phyloP scores from a whole-genome alignment of 2,329 filamentous ascomycete species.

The Exophiala sp. region DNA sequence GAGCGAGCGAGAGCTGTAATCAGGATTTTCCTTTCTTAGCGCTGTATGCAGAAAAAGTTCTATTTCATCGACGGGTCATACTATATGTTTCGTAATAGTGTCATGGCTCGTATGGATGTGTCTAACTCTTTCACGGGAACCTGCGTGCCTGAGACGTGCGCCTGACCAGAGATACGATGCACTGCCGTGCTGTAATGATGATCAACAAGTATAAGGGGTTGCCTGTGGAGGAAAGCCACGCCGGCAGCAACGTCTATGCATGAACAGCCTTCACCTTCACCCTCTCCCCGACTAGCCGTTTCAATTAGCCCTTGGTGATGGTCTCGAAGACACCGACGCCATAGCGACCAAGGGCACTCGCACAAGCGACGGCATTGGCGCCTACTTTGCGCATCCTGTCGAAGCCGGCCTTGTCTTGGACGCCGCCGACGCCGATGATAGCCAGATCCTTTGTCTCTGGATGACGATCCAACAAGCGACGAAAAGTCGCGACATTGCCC shows the following conservation, averaged over 20 bases:
- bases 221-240: too few relatives aligned
- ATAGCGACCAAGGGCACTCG: slow-evolving; percentile 60
- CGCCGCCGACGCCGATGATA: slow-evolving; percentile 68
- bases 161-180: too few relatives aligned
- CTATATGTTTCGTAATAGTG: neutral
- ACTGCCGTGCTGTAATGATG: too few relatives aligned
- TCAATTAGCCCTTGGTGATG: slow-evolving; percentile 40
- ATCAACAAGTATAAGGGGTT: too few relatives aligned
- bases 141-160: too few relatives aligned
- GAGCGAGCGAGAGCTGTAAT: slow-evolving; percentile 12
- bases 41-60: slow-evolving; percentile 16
- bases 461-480: slow-evolving; percentile 51
- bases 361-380: slow-evolving; percentile 61
- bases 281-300: too few relatives aligned
- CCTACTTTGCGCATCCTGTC: slow-evolving; percentile 61
- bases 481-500: slow-evolving; percentile 67
- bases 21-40: slow-evolving; percentile 13
- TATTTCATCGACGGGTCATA: slow-evolving; percentile 6
- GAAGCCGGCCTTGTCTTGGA: slow-evolving; percentile 58
- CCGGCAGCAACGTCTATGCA: too few relatives aligned
- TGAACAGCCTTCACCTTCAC: too few relatives aligned
- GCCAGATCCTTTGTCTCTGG: slow-evolving; percentile 49
- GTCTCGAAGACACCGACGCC: slow-evolving; percentile 58
- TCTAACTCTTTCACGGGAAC: too few relatives aligned
- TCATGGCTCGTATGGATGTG: neutral